Evolutionary conservation across 1,139 yeast genomes (phyloP).

Genomic region (Yamadazyma aaseri): DNA sequence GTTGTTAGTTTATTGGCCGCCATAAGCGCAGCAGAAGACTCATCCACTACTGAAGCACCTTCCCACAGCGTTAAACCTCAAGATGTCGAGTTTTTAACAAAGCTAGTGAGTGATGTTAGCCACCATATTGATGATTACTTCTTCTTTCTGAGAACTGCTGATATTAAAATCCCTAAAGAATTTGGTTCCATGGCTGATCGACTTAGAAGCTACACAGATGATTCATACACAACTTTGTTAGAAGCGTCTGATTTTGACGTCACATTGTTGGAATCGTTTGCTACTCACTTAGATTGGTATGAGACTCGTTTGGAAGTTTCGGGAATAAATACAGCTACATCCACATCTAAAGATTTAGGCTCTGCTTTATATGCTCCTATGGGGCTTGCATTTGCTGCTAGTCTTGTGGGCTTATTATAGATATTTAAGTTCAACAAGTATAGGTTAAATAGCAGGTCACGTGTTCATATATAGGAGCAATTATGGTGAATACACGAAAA

Average conservation of each 20-base stretch:
- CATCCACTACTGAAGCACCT: background rate
- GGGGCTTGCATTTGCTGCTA: background rate
- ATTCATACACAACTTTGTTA: slow-evolving; percentile 40
- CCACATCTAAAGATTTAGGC: background rate
- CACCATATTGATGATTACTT: slow-evolving; percentile 23
- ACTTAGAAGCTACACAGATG: slow-evolving; percentile 26
- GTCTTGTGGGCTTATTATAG: slow-evolving; percentile 1
- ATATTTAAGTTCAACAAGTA: no score
- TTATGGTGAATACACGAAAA: no score
- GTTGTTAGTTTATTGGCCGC: background rate
- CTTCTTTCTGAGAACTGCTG: slow-evolving; percentile 23
- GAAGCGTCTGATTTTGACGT: slow-evolving; percentile 24
- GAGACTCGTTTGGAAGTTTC: slow-evolving; percentile 16
- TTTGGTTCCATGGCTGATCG: slow-evolving; percentile 22
- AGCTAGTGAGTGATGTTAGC: slow-evolving; percentile 27
- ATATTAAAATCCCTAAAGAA: slow-evolving; percentile 21
- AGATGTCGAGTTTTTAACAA: slow-evolving; percentile 27
- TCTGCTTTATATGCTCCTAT: background rate
- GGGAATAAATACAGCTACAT: slow-evolving; percentile 8
- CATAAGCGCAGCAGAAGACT: background rate
- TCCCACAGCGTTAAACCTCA: slow-evolving; percentile 5
- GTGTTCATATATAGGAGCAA: no score
- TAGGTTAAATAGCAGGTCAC: no score
- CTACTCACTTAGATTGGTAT: slow-evolving; percentile 39
- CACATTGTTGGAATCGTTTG: slow-evolving; percentile 26